These are phyloP conservation scores for Penicillium fimorum DNA, from an alignment of 495 filamentous ascomycete genomes.

Conservation along the genomic window DNA sequence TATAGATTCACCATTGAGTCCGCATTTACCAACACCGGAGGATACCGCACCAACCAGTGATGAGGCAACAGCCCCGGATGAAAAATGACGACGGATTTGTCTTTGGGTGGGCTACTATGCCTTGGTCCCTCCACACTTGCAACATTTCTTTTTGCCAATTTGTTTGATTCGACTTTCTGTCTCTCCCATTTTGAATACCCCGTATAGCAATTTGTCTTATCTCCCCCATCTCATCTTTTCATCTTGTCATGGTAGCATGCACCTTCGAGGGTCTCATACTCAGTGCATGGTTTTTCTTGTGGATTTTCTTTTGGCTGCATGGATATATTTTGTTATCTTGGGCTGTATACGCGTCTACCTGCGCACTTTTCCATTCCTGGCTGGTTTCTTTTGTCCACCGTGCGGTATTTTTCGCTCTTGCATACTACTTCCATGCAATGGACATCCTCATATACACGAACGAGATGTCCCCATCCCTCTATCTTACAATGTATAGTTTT, in stretches of 20 bases:
- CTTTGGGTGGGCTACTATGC: background rate
- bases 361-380: background rate
- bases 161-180: slow-evolving; percentile 32
- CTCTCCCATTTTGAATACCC: slow-evolving; percentile 44
- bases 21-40: slow-evolving; percentile 9
- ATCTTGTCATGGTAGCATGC: slow-evolving; percentile 7
- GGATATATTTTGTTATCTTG: background rate
- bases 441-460: slow-evolving; percentile 32
- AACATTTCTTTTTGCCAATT: slow-evolving; percentile 16
- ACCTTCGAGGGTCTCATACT: background rate
- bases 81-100: slow-evolving; percentile 4
- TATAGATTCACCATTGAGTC: slow-evolving; percentile 31
- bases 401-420: slow-evolving; percentile 1
- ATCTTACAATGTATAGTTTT: slow-evolving; percentile 11
- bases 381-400: slow-evolving; percentile 2
- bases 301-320: slow-evolving; percentile 6
- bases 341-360: slow-evolving; percentile 2
- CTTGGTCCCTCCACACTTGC: background rate
- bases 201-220: slow-evolving; percentile 26
- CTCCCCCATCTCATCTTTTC: slow-evolving; percentile 7
- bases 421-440: slow-evolving; percentile 11
- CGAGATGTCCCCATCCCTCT: slow-evolving; percentile 13
- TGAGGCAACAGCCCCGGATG: background rate
- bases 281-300: background rate
- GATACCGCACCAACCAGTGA: slow-evolving; percentile 5